Conservation (phyloP, 345 rosid genomes). For the Hirschfeldia incana region DNA sequence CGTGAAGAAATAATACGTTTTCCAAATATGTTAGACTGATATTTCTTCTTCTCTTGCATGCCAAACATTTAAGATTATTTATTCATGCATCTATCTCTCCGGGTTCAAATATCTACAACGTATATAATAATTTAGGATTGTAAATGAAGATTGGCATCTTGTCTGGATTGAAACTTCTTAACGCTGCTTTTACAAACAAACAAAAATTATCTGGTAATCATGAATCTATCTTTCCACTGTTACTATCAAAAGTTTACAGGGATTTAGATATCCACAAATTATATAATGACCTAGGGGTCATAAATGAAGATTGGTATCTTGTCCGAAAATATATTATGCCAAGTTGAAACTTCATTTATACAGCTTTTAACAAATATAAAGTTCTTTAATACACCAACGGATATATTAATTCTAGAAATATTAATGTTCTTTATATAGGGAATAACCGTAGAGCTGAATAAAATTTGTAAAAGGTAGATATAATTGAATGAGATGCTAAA, state of each 20-base stretch:
- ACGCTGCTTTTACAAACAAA: neutral
- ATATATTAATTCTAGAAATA: neutral
- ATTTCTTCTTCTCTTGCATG: neutral
- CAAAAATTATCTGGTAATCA: neutral
- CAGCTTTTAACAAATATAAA: neutral
- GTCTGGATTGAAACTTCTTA: neutral
- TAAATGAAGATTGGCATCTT: neutral
- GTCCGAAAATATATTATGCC: neutral
- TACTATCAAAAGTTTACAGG: neutral
- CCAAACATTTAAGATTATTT: neutral
- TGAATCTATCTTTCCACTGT: neutral
- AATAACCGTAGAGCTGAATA: neutral
- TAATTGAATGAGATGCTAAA: constrained; percentile 13
- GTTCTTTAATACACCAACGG: neutral
- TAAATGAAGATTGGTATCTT: constrained; percentile 16
- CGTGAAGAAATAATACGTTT: too few species aligned
- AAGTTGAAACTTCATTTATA: constrained; percentile 1
- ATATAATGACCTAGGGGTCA: neutral
- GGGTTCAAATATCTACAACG: neutral
- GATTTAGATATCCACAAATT: neutral
- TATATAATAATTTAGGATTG: neutral
- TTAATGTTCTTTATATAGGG: neutral
- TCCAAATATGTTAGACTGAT: neutral
- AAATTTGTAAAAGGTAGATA: neutral
- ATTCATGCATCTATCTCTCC: neutral